Evolutionary conservation across 148 eudicot genomes (phyloP).

Genomic region (Persicaria tinctoria): DNA sequence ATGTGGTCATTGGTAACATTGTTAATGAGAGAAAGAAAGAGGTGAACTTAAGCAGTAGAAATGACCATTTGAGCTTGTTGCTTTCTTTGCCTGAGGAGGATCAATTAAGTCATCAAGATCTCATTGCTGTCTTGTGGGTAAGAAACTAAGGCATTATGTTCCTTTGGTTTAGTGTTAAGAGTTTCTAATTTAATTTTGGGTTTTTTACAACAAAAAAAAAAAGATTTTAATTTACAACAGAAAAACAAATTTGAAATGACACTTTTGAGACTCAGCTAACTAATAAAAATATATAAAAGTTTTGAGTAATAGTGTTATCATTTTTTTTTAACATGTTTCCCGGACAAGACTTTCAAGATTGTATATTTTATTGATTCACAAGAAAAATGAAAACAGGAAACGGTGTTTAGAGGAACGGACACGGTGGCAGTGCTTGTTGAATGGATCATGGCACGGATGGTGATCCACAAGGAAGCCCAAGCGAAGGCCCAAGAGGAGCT

Average conservation of each 20-base stretch:
- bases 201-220: too few species aligned
- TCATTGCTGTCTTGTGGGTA: conserved; percentile 80
- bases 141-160: conserved; percentile 15
- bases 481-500: conserved; percentile 57
- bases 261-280: too few species aligned
- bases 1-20: conserved; percentile 30
- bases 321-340: too few species aligned
- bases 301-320: too few species aligned
- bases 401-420: conserved; percentile 77
- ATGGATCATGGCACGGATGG: conserved; percentile 72
- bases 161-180: too few species aligned
- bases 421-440: conserved; percentile 68
- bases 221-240: too few species aligned
- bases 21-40: conserved; percentile 36
- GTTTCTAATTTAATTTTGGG: too few species aligned
- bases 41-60: conserved; percentile 20
- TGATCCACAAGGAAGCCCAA: conserved; percentile 64
- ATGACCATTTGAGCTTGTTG: conserved; percentile 58
- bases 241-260: too few species aligned
- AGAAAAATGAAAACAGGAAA: conserved; percentile 38
- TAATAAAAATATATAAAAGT: too few species aligned
- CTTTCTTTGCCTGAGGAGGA: conserved; percentile 58
- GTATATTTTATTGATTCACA: background rate
- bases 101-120: conserved; percentile 41
- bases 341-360: background rate